phyloP scores from a whole-genome alignment of 2,329 filamentous ascomycete species.

The Xylaria arbuscula region DNA sequence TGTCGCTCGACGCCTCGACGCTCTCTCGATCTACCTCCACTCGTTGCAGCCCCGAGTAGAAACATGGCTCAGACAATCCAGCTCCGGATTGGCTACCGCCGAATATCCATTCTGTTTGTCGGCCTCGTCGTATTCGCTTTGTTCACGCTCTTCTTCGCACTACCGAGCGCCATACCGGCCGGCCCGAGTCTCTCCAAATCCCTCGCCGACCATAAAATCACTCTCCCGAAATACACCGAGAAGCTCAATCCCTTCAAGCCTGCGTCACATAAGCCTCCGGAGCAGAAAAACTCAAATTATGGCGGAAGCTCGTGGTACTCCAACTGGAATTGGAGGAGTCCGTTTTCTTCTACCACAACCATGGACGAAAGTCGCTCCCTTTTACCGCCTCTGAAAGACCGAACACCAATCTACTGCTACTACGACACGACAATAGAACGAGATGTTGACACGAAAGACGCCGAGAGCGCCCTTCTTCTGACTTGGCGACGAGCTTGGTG shows the following conservation, averaged over 20 bases:
- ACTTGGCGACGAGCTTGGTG: conserved; percentile 96
- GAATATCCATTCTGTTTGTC: conserved; percentile 63
- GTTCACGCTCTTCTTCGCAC: conserved; percentile 63
- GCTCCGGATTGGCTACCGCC: conserved; percentile 63
- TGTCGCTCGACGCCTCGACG: background rate
- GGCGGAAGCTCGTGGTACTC: conserved; percentile 86
- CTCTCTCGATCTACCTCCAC: conserved; percentile 7
- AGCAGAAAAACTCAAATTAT: conserved; percentile 81
- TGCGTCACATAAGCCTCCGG: conserved; percentile 76
- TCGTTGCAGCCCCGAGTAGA: background rate
- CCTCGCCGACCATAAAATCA: conserved; percentile 60
- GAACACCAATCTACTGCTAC: conserved; percentile 88
- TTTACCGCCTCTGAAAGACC: conserved; percentile 77
- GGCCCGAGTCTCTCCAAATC: conserved; percentile 62
- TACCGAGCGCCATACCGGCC: conserved; percentile 61
- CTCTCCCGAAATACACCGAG: conserved; percentile 61
- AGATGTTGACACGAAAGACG: conserved; percentile 72
- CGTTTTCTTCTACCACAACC: conserved; percentile 84
- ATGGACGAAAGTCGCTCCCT: conserved; percentile 86
- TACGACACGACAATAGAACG: conserved; percentile 77
- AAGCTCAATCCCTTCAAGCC: conserved; percentile 73
- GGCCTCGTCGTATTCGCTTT: conserved; percentile 65
- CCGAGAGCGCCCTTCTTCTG: conserved; percentile 81
- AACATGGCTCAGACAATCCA: conserved; percentile 63
- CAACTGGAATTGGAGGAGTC: conserved; percentile 89